These are phyloP conservation scores for Stagonosporopsis rhizophila DNA, from an alignment of 2,329 filamentous ascomycete genomes.

Conservation along the genomic window DNA sequence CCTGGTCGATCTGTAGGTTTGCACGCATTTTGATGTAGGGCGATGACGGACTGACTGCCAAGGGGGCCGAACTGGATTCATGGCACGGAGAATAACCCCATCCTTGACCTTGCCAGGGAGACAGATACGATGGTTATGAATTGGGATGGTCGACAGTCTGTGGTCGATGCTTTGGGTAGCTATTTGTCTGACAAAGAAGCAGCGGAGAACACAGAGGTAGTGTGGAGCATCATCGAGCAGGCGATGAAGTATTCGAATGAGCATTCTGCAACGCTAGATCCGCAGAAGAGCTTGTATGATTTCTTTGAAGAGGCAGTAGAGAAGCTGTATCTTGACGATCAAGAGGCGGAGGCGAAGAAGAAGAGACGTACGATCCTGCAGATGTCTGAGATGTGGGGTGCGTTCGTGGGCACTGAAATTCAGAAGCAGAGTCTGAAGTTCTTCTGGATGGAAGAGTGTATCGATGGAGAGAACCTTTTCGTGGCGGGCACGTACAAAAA, in stretches of 20 bases:
- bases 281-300: conserved; percentile 62
- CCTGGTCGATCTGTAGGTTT: conserved; percentile 63
- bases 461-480: conserved; percentile 73
- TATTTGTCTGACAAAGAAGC: conserved; percentile 55
- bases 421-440: conserved; percentile 73
- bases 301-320: conserved; percentile 61
- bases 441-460: conserved; percentile 80
- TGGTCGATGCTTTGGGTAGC: conserved; percentile 65
- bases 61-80: conserved; percentile 84
- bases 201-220: conserved; percentile 54
- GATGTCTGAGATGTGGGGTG: conserved; percentile 71
- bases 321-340: conserved; percentile 47
- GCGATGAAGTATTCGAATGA: conserved; percentile 73
- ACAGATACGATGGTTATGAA: conserved; percentile 63
- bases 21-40: background rate
- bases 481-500: conserved; percentile 67
- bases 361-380: conserved; percentile 60
- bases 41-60: background rate
- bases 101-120: conserved; percentile 69
- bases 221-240: conserved; percentile 73
- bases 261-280: conserved; percentile 60
- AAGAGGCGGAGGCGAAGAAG: conserved; percentile 50
- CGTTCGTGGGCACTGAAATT: conserved; percentile 72
- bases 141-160: conserved; percentile 62
- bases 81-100: conserved; percentile 73